These are phyloP conservation scores for Aspergillus floridensis DNA, from an alignment of 2,329 filamentous ascomycete species.

Conservation along the genomic window DNA sequence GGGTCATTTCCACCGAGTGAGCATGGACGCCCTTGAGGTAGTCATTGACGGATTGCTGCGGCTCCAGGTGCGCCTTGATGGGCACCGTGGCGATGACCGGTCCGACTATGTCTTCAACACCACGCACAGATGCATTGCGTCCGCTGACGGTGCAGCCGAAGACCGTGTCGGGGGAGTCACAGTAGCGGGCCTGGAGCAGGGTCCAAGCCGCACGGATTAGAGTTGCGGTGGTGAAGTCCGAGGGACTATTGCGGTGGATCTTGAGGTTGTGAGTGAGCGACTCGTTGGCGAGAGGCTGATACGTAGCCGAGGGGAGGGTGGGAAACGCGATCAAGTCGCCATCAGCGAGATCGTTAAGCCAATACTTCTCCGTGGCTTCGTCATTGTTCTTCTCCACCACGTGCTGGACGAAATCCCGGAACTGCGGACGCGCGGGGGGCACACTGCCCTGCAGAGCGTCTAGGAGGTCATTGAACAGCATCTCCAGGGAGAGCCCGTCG, in stretches of 20 bases:
- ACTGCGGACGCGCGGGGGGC: slow-evolving; percentile 22
- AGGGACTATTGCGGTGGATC: slow-evolving; percentile 2
- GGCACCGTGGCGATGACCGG: slow-evolving; percentile 46
- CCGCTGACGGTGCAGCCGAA: slow-evolving; percentile 47
- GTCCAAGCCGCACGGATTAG: slow-evolving; percentile 46
- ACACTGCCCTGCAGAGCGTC: slow-evolving; percentile 5
- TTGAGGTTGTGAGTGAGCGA: slow-evolving; percentile 1
- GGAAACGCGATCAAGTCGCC: slow-evolving; percentile 46
- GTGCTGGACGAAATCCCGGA: slow-evolving; percentile 42
- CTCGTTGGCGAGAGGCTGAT: slow-evolving; percentile 14
- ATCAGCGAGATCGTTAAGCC: slow-evolving; percentile 42
- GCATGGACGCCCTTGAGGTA: slow-evolving; percentile 55
- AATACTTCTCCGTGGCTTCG: slow-evolving; percentile 40
- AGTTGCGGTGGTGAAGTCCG: slow-evolving; percentile 38
- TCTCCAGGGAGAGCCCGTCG: slow-evolving; percentile 33
- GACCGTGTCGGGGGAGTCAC: slow-evolving; percentile 38
- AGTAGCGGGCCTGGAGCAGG: slow-evolving; percentile 38
- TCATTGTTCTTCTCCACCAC: slow-evolving; percentile 36
- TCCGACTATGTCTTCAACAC: slow-evolving; percentile 45
- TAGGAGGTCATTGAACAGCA: slow-evolving; percentile 12
- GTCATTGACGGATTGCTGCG: slow-evolving; percentile 37
- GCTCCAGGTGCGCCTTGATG: slow-evolving; percentile 33
- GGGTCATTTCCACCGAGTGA: slow-evolving; percentile 52
- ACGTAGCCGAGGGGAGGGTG: slow-evolving; percentile 29
- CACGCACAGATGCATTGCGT: slow-evolving; percentile 38